Percentiles rank a stretch among this genome's conserved stretches.
Evolutionary conservation across 805 yeast genomes (phyloP).

Genomic region (Kazachstania taianensis): DNA sequence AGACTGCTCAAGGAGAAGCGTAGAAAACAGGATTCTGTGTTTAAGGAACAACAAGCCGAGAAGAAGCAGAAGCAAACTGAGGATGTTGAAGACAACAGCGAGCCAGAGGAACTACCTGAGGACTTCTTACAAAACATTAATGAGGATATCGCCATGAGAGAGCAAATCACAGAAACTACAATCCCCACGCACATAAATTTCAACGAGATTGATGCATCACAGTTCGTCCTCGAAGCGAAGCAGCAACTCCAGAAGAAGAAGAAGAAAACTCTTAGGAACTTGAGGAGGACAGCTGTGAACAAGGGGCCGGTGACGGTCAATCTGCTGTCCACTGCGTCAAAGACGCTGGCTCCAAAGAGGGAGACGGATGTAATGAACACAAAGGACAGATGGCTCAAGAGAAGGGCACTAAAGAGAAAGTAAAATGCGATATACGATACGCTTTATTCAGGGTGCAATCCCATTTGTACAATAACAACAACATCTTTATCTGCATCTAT

Average conservation of each 20-base stretch:
- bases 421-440: too few relatives aligned
- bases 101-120: slow-evolving; percentile 29
- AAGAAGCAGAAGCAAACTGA: slow-evolving; percentile 13
- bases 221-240: slow-evolving; percentile 12
- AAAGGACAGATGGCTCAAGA: slow-evolving; percentile 28
- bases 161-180: slow-evolving; percentile 4
- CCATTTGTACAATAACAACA: too few relatives aligned
- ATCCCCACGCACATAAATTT: slow-evolving; percentile 30
- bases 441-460: too few relatives aligned
- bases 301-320: slow-evolving; percentile 37
- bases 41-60: slow-evolving; percentile 28
- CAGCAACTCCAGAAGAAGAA: slow-evolving; percentile 18
- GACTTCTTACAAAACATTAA: slow-evolving; percentile 31
- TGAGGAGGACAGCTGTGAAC: slow-evolving; percentile 23
- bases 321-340: slow-evolving; percentile 18
- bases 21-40: slow-evolving; percentile 22
- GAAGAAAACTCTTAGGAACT: slow-evolving; percentile 24
- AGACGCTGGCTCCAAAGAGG: slow-evolving; percentile 24
- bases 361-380: slow-evolving; percentile 19
- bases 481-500: too few relatives aligned
- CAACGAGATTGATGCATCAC: slow-evolving; percentile 19
- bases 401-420: slow-evolving; percentile 23
- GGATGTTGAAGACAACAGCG: slow-evolving; percentile 9
- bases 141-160: slow-evolving; percentile 11
- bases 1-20: slow-evolving; percentile 26